Evolutionary conservation across 768 basidiomycete species (phyloP), one percentile per base, ranked within the genome.

Genomic region (Lentinus tigrinus): DNA sequence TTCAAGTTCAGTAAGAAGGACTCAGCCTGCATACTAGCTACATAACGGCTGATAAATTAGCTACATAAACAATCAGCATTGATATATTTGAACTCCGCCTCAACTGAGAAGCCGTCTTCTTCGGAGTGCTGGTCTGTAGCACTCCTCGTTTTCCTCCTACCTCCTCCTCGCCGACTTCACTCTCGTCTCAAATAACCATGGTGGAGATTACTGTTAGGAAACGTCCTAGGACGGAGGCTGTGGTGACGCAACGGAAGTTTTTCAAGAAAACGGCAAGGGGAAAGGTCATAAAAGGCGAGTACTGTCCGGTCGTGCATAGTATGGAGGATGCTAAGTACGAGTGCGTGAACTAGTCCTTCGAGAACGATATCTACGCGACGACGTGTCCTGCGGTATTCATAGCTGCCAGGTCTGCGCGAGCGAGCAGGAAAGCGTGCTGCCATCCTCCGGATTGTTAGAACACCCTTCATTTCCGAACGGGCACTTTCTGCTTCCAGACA

Each of bases 241-340:
- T 83, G 13, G 69, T 89, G 2, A 90, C 91, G 0, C 93, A 93
- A 65, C 87, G 90, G 59, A 96, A 93, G 70, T 98, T 95, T 73
- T 91, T 95, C 80, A 96, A 93, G 73, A 98, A 98, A 75, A 98
- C 97, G 0, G 89, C 91, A 0, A 77, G 85, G 65, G 97, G 97
- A 16, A 95, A 95, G 68, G 93, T 99, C 19, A 84, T 95, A 67
- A 97, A 95, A 78, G 89, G 95, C 93, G 47, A 43, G 78, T 58
- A 23, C 17, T 34, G 7, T 17, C n/a, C 10, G 9, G 37, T 57
- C 47, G 36, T 59, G n/a, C n/a, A 54, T 52, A 26, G 49, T 40
- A 2, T 23, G 40, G 42, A 37, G 37, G 19, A 21, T 31, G 11
- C 10, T 48, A 31, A 59, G 49, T 52, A 38, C 10, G 49, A 19